These are phyloP conservation scores for Globisporangium alternatum DNA, from an alignment of 352 stramenopile genomes.

Conservation along the genomic window DNA sequence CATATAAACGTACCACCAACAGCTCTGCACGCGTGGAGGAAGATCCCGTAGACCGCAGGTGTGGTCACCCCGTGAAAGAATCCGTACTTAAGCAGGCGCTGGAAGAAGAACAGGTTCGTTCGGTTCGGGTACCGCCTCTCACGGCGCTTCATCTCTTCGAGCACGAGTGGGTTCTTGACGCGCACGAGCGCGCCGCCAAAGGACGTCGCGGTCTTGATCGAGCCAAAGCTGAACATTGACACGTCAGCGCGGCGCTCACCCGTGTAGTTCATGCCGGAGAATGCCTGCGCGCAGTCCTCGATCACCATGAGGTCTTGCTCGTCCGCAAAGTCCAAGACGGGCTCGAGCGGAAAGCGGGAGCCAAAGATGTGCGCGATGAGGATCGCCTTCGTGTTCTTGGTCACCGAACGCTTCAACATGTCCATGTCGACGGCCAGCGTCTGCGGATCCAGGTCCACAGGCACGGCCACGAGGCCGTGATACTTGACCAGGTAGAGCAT, in stretches of 20 bases:
- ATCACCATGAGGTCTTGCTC: slow-evolving; percentile 58
- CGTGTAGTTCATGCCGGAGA: slow-evolving; percentile 59
- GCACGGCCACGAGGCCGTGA: slow-evolving; percentile 71
- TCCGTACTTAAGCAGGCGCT: slow-evolving; percentile 76
- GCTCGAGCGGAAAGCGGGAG: slow-evolving; percentile 53
- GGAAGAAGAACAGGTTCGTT: slow-evolving; percentile 75
- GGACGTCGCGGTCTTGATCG: slow-evolving; percentile 83
- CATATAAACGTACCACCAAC: slow-evolving; percentile 38
- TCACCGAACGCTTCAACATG: slow-evolving; percentile 40
- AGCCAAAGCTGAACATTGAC: slow-evolving; percentile 87
- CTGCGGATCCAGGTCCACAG: slow-evolving; percentile 62
- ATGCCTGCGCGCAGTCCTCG: slow-evolving; percentile 82
- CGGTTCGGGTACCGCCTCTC: slow-evolving; percentile 60
- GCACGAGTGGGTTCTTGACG: slow-evolving; percentile 49
- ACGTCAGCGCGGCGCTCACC: slow-evolving; percentile 61
- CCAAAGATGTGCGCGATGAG: slow-evolving; percentile 85
- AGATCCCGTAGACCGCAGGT: slow-evolving; percentile 69
- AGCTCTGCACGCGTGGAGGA: slow-evolving; percentile 56
- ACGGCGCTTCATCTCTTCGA: slow-evolving; percentile 65
- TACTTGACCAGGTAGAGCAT: slow-evolving; percentile 80
- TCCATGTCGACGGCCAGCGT: slow-evolving; percentile 61
- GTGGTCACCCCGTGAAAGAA: slow-evolving; percentile 66
- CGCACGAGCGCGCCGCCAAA: slow-evolving; percentile 71
- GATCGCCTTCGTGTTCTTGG: slow-evolving; percentile 62
- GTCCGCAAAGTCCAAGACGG: slow-evolving; percentile 45